Percentiles rank a stretch among this genome's conserved stretches.
Conservation (phyloP, 208 protist species). For the Crithidia fasciculata region DNA sequence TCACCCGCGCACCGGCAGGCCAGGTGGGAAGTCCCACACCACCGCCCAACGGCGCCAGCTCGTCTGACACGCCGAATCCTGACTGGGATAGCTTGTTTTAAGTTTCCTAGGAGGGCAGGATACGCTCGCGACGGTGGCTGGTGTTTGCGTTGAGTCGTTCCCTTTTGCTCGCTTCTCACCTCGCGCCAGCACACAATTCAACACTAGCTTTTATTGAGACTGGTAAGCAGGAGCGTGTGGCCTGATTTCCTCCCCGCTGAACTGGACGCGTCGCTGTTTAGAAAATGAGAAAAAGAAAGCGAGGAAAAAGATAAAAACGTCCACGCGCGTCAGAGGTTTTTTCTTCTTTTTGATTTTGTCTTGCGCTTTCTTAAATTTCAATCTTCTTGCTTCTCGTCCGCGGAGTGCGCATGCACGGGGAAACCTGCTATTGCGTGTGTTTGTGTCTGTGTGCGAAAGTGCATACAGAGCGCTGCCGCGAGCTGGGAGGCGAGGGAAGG, state of each 20-base stretch:
- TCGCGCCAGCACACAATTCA: too few species aligned
- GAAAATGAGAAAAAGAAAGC: not conserved
- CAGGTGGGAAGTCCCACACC: not conserved
- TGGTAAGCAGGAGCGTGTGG: too few species aligned
- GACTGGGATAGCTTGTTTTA: constrained; percentile 17
- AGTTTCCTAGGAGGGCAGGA: not conserved
- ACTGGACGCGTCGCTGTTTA: not conserved
- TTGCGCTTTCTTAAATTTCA: not conserved
- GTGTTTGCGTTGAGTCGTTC: too few species aligned
- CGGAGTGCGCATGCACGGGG: too few species aligned
- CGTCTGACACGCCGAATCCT: not conserved
- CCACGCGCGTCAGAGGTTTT: not conserved
- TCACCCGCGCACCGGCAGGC: not conserved
- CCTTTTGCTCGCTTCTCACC: too few species aligned
- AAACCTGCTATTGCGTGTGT: too few species aligned
- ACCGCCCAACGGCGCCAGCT: not conserved
- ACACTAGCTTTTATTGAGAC: too few species aligned
- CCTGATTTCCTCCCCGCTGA: too few species aligned
- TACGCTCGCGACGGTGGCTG: too few species aligned
- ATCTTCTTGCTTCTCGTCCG: not conserved
- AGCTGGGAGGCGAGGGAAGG: too few species aligned
- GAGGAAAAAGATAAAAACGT: not conserved
- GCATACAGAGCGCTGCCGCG: too few species aligned
- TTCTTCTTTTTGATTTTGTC: not conserved
- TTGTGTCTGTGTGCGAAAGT: too few species aligned